Evolutionary conservation across 2,329 filamentous ascomycete species (phyloP).

Genomic region (Scytalidium sp.): DNA sequence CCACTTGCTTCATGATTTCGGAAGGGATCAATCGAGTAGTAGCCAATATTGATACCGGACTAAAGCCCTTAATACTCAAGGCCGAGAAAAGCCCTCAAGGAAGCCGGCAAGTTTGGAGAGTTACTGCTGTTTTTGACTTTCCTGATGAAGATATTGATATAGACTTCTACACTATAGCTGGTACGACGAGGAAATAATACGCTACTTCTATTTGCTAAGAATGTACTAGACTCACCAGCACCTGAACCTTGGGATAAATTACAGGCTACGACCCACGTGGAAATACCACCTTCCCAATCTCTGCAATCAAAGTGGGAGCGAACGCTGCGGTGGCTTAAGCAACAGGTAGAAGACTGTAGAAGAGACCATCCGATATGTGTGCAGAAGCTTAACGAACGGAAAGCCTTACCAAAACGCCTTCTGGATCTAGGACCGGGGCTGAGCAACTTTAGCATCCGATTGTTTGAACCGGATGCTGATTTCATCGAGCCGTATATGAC

Average conservation of each 20-base stretch:
- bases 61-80: background rate
- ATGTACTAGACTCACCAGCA: background rate
- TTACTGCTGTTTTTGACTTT: background rate
- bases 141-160: background rate
- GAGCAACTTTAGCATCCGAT: background rate
- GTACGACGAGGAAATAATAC: background rate
- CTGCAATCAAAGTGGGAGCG: background rate
- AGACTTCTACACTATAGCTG: background rate
- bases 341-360: background rate
- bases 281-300: background rate
- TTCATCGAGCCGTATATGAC: slow-evolving; percentile 12
- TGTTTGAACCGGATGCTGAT: background rate
- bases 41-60: background rate
- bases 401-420: background rate
- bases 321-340: background rate
- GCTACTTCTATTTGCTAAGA: too few species aligned
- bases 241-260: background rate
- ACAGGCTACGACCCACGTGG: background rate
- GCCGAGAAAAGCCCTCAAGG: background rate
- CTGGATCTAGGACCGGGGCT: background rate
- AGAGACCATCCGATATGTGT: background rate
- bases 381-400: background rate
- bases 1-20: slow-evolving; percentile 3
- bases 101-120: background rate
- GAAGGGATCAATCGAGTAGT: background rate